Conservation (phyloP, 208 protist species). For the Trypanosoma boissoni region DNA sequence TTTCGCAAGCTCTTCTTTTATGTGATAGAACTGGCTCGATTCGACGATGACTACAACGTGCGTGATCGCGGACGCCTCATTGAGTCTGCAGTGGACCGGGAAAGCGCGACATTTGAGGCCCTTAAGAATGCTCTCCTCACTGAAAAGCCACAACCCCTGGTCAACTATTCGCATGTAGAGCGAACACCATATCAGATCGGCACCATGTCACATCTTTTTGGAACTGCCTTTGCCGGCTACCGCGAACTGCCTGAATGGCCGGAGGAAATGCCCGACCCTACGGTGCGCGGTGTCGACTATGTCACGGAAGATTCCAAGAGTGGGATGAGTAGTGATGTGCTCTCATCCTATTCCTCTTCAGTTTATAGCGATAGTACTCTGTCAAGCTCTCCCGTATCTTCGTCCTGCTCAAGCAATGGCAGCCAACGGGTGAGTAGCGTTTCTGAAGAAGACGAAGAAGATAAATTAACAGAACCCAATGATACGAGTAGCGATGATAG, state of each 20-base stretch:
- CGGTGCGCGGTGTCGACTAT: slow-evolving; percentile 27
- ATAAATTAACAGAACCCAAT: not conserved
- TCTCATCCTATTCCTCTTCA: too few species aligned
- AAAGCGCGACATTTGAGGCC: slow-evolving; percentile 37
- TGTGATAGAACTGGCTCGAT: slow-evolving; percentile 59
- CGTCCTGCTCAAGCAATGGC: slow-evolving; percentile 6
- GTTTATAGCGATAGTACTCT: not conserved
- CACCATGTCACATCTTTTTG: slow-evolving; percentile 59
- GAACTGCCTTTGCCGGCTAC: slow-evolving; percentile 40
- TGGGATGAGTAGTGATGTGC: not conserved
- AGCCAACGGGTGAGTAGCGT: slow-evolving; percentile 3
- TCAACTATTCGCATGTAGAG: slow-evolving; percentile 40
- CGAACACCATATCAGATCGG: slow-evolving; percentile 48
- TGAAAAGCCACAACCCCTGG: slow-evolving; percentile 49
- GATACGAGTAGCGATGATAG: not conserved
- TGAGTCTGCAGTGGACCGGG: slow-evolving; percentile 41
- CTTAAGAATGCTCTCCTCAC: slow-evolving; percentile 48
- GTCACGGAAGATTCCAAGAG: not conserved
- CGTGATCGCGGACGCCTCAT: slow-evolving; percentile 70
- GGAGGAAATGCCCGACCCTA: slow-evolving; percentile 28
- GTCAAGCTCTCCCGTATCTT: not conserved
- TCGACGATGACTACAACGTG: slow-evolving; percentile 75
- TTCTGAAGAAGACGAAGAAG: not conserved
- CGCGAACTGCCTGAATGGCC: slow-evolving; percentile 52
- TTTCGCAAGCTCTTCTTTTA: slow-evolving; percentile 69